A percentile compares a stretch with the other conserved stretches of the same genome.
Evolutionary conservation across 139 green algal genomes (phyloP).

Genomic region (Chlorella vulgaris): DNA sequence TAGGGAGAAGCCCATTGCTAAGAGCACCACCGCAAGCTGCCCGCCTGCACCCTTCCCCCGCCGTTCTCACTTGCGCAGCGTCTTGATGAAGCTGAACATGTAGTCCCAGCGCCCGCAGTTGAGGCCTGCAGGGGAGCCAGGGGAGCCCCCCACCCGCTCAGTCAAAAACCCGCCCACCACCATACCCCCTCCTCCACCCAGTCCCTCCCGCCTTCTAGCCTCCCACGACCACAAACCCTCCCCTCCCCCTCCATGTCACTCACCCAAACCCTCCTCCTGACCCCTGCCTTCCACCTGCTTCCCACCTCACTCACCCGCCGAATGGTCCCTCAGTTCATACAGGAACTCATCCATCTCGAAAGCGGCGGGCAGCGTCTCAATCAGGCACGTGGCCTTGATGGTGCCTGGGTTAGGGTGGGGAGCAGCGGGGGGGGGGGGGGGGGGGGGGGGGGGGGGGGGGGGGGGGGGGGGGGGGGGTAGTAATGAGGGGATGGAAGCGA

Average conservation of each 20-base stretch:
- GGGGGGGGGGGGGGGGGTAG: background rate
- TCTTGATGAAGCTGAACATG: conserved; percentile 94
- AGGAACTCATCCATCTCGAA: conserved; percentile 97
- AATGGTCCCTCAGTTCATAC: conserved; percentile 88
- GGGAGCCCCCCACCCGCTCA: no score
- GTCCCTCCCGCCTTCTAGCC: no score
- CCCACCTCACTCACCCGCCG: conserved; percentile 17
- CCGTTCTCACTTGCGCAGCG: conserved; percentile 56
- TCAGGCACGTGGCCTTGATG: conserved; percentile 86
- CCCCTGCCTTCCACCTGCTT: no score
- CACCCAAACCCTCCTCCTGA: no score
- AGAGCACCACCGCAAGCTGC: no score
- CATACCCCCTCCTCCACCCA: no score
- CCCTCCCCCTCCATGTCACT: no score
- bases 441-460: background rate
- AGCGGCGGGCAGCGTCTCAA: conserved; percentile 88
- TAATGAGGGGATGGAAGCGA: background rate
- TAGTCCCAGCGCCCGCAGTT: conserved; percentile 95
- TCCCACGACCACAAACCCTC: no score
- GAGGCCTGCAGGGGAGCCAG: conserved; percentile 55
- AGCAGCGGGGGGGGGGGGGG: conserved; percentile 45
- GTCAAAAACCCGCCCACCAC: no score
- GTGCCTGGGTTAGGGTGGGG: no score
- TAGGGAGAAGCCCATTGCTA: no score
- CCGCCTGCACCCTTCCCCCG: background rate